phyloP scores from a whole-genome alignment of 1,284 basidiomycete species.

The Farysia itapuensis region DNA sequence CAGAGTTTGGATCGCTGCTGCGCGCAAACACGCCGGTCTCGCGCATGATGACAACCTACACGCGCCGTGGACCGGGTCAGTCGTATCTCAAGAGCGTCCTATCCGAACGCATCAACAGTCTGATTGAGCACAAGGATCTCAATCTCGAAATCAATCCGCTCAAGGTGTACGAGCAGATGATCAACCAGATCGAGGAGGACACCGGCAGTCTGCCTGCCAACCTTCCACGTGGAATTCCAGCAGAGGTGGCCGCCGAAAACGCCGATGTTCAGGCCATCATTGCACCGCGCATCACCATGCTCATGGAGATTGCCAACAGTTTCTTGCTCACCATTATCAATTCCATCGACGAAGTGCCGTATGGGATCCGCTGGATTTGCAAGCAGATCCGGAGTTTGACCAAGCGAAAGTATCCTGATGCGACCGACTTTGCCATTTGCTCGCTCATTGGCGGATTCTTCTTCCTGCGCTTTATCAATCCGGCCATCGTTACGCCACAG shows the following conservation, averaged over 20 bases:
- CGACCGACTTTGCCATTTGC: conserved; percentile 94
- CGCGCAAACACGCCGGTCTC: conserved; percentile 98
- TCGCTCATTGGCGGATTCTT: conserved; percentile 99
- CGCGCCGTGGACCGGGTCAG: conserved; percentile 93
- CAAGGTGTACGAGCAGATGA: conserved; percentile 68
- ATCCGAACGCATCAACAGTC: conserved; percentile 93
- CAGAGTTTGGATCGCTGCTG: conserved; percentile 93
- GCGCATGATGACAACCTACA: conserved; percentile 99
- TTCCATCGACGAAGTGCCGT: conserved; percentile 93
- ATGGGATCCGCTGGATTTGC: conserved; percentile 99
- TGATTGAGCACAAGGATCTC: conserved; percentile 97
- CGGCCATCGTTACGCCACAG: conserved; percentile 98
- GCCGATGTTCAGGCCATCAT: conserved; percentile 95
- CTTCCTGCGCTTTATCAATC: conserved; percentile 99
- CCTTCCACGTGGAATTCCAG: conserved; percentile 84
- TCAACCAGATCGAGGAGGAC: conserved; percentile 92
- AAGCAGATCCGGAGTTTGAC: conserved; percentile 97
- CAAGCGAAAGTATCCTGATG: conserved; percentile 96
- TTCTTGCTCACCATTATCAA: conserved; percentile 98
- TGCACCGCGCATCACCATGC: conserved; percentile 89
- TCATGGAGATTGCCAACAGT: conserved; percentile 98
- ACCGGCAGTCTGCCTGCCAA: conserved; percentile 85
- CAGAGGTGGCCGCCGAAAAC: conserved; percentile 90
- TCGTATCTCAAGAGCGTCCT: conserved; percentile 95
- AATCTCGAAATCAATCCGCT: conserved; percentile 98